Evolutionary conservation across 108 stramenopile genomes (phyloP).

Genomic region (Discostella stelligeroides): DNA sequence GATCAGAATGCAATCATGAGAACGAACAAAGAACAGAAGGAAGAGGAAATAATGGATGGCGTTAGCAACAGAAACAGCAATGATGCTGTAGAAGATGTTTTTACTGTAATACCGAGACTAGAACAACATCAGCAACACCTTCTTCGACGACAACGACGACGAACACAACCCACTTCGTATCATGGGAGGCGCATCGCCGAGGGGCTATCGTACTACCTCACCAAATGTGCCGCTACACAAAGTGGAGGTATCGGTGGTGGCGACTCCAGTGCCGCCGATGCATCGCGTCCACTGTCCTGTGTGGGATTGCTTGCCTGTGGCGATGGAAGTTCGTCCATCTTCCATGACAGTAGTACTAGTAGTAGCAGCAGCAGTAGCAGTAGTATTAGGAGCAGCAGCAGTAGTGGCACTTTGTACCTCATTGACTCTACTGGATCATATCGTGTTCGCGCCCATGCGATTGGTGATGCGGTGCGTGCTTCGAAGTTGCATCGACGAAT

Average conservation of each 20-base stretch:
- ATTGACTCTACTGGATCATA: constrained; percentile 76
- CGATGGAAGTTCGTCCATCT: no score
- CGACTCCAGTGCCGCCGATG: neutral
- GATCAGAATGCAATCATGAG: neutral
- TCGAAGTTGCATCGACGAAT: constrained; percentile 36
- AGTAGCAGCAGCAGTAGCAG: constrained; percentile 2
- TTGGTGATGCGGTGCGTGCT: constrained; percentile 53
- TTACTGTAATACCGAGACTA: neutral
- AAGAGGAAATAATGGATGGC: no score
- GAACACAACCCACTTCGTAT: constrained; percentile 1
- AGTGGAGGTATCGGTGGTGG: neutral
- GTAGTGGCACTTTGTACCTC: constrained; percentile 46
- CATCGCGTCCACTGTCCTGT: constrained; percentile 49
- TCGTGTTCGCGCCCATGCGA: constrained; percentile 65
- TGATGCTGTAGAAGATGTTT: neutral
- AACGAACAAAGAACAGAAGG: no score
- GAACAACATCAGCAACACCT: neutral
- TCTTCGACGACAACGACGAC: neutral
- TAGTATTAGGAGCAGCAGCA: neutral
- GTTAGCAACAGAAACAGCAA: neutral
- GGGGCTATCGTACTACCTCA: constrained; percentile 67
- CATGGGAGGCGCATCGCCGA: constrained; percentile 61
- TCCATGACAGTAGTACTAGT: neutral
- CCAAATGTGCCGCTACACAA: constrained; percentile 58
- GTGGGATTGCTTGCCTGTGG: constrained; percentile 65